phyloP scores from a whole-genome alignment of 208 protist genomes.

The Strigomonas galati region DNA sequence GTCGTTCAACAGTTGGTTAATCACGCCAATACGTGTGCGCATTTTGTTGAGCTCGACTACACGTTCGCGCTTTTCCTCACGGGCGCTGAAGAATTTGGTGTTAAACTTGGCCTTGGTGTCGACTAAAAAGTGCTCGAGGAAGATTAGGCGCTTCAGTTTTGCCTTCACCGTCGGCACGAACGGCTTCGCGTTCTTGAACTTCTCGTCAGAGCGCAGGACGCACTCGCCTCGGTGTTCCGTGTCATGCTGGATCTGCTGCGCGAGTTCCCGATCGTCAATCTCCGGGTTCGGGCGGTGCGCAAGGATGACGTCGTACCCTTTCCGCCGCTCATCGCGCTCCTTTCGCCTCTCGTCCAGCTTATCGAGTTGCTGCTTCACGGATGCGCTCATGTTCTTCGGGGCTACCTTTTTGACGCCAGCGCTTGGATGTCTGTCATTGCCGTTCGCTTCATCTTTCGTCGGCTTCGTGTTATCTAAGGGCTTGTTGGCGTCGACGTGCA shows the following conservation, averaged over 20 bases:
- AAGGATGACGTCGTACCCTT: conserved; percentile 62
- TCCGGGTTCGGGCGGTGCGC: conserved; percentile 71
- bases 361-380: conserved; percentile 76
- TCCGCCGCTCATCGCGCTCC: conserved; percentile 67
- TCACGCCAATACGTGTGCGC: conserved; percentile 59
- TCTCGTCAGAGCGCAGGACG: conserved; percentile 88
- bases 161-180: conserved; percentile 89
- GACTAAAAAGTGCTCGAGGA: conserved; percentile 85
- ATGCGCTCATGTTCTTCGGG: conserved; percentile 36
- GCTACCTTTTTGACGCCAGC: background rate
- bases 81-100: conserved; percentile 77
- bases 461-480: background rate
- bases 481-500: background rate
- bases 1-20: conserved; percentile 70
- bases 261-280: conserved; percentile 74
- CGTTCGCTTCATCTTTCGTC: background rate
- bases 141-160: conserved; percentile 93
- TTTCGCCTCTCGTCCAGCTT: conserved; percentile 88
- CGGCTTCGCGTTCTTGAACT: conserved; percentile 54
- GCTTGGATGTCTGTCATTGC: background rate
- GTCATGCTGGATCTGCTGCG: conserved; percentile 64
- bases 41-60: conserved; percentile 69
- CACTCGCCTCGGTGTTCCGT: conserved; percentile 88
- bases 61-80: conserved; percentile 83
- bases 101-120: conserved; percentile 90